Evolutionary conservation across 495 filamentous ascomycete genomes (phyloP).

Genomic region (Penicillium antarcticum): DNA sequence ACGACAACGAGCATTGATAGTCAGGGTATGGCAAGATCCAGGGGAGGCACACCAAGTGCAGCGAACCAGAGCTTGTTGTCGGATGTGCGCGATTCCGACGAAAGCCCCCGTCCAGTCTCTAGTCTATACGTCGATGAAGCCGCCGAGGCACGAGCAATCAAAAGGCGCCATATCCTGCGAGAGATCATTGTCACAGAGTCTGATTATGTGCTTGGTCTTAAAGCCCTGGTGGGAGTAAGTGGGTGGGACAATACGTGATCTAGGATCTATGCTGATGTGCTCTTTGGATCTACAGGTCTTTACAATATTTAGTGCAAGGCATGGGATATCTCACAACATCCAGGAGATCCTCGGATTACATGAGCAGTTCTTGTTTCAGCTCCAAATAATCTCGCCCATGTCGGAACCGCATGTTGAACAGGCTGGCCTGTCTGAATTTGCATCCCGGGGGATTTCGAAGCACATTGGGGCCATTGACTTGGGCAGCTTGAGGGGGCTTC

Average conservation of each 20-base stretch:
- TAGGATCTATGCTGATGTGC: neutral
- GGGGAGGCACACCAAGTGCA: slow-evolving; percentile 48
- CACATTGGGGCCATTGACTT: slow-evolving; percentile 24
- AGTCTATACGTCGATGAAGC: slow-evolving; percentile 61
- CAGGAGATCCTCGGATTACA: slow-evolving; percentile 42
- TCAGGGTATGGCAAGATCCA: slow-evolving; percentile 61
- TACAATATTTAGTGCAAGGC: slow-evolving; percentile 31
- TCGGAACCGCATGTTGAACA: slow-evolving; percentile 18
- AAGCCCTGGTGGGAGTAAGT: slow-evolving; percentile 78
- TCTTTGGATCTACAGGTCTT: slow-evolving; percentile 24
- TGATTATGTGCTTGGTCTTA: slow-evolving; percentile 82
- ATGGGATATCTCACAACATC: slow-evolving; percentile 43
- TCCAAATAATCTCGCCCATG: slow-evolving; percentile 30
- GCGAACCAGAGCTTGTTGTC: slow-evolving; percentile 53
- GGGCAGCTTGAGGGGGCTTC: slow-evolving; percentile 23
- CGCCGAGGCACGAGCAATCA: slow-evolving; percentile 65
- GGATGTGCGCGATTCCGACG: slow-evolving; percentile 60
- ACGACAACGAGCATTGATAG: slow-evolving; percentile 70
- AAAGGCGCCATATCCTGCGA: slow-evolving; percentile 73
- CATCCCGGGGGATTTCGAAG: slow-evolving; percentile 17
- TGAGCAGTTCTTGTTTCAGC: slow-evolving; percentile 35
- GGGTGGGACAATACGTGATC: neutral
- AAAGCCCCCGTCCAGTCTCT: slow-evolving; percentile 56
- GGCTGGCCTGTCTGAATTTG: slow-evolving; percentile 17
- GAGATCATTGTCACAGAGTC: slow-evolving; percentile 85